These are phyloP conservation scores for Lyophyllum semitale DNA, from an alignment of 768 basidiomycete genomes.

Conservation along the genomic window DNA sequence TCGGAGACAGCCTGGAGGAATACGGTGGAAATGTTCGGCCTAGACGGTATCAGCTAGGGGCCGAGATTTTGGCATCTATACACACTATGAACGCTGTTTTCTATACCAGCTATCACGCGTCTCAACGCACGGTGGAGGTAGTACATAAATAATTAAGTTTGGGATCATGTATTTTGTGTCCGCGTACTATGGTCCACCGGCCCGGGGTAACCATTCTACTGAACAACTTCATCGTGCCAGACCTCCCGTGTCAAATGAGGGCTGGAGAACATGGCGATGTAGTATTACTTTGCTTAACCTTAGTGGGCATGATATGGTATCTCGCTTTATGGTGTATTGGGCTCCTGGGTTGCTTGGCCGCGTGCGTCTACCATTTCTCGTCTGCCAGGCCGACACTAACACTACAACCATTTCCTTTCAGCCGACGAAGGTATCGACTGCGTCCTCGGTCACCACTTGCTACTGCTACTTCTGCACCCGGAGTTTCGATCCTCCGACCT, in stretches of 20 bases:
- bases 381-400: not conserved
- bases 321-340: conserved; percentile 62
- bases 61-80: too few species aligned
- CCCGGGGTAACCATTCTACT: too few species aligned
- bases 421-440: conserved; percentile 74
- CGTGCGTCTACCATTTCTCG: conserved; percentile 49
- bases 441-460: conserved; percentile 64
- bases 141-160: too few species aligned
- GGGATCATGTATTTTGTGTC: too few species aligned
- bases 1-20: conserved; percentile 63
- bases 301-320: conserved; percentile 63
- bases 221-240: too few species aligned
- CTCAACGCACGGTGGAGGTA: too few species aligned
- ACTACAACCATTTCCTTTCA: conserved; percentile 27
- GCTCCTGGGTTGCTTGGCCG: conserved; percentile 65
- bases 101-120: too few species aligned
- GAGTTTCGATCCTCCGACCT: conserved; percentile 92
- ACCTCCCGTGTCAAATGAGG: not conserved
- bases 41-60: conserved; percentile 33
- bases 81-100: too few species aligned
- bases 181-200: too few species aligned
- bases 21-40: conserved; percentile 58
- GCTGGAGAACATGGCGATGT: conserved; percentile 1
- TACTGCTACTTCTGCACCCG: conserved; percentile 61
- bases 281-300: conserved; percentile 28